Evolutionary conservation across 1,284 basidiomycete species (phyloP).

Genomic region (Sanghuangporus baumii): DNA sequence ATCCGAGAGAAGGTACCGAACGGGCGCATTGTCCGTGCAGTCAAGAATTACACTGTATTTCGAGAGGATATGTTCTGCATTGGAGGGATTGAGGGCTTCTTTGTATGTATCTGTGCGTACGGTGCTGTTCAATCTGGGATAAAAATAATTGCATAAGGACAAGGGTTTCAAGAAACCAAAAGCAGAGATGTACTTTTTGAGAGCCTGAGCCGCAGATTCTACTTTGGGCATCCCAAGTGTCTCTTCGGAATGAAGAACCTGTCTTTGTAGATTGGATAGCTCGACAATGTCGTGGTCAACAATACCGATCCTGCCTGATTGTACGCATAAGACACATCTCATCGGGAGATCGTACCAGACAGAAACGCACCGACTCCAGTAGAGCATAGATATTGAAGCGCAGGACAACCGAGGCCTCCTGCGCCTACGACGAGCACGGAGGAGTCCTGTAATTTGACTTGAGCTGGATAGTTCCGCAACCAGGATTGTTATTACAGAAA

Average conservation of each 20-base stretch:
- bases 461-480: conserved; percentile 46
- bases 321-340: background rate
- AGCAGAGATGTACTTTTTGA: conserved; percentile 47
- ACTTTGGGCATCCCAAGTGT: conserved; percentile 83
- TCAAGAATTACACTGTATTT: conserved; percentile 82
- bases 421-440: conserved; percentile 89
- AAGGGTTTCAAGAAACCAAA: background rate
- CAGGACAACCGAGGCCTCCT: conserved; percentile 94
- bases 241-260: conserved; percentile 83
- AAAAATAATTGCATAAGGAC: conserved; percentile 3
- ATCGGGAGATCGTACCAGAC: background rate
- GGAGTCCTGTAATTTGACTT: conserved; percentile 72
- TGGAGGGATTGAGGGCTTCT: conserved; percentile 50
- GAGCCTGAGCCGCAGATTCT: conserved; percentile 67
- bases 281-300: conserved; percentile 92
- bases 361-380: conserved; percentile 77
- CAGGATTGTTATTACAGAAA: background rate
- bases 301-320: conserved; percentile 73
- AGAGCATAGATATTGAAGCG: conserved; percentile 88
- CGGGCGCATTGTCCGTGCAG: conserved; percentile 92
- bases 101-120: conserved; percentile 49
- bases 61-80: conserved; percentile 55
- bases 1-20: conserved; percentile 94
- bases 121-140: conserved; percentile 64
- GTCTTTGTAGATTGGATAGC: conserved; percentile 89